Percentiles rank a stretch among this genome's conserved stretches.
Conservation (phyloP, 2,329 filamentous ascomycete genomes). For the Beauveria pseudobassiana region DNA sequence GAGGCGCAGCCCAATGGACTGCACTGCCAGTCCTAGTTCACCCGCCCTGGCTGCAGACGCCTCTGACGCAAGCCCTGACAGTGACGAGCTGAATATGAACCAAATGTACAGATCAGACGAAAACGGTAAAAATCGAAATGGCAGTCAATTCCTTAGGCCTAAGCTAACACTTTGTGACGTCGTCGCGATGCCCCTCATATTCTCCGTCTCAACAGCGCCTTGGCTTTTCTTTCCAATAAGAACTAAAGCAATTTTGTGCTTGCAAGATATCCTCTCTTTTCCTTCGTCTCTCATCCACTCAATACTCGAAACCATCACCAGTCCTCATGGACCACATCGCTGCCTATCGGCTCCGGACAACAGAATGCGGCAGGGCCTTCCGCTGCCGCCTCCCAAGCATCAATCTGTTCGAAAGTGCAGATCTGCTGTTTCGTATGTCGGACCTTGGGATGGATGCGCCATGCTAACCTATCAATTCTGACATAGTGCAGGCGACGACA, state of each 20-base stretch:
- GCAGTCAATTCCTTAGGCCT: too few species aligned
- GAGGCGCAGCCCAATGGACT: too few species aligned
- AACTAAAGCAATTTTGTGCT: neutral
- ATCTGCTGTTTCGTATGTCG: neutral
- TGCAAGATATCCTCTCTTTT: neutral
- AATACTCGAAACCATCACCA: neutral
- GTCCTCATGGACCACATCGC: too few species aligned
- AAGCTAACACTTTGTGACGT: too few species aligned
- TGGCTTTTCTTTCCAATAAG: neutral
- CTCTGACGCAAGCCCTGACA: too few species aligned
- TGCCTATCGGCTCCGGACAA: fast-evolving
- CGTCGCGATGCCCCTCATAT: too few species aligned
- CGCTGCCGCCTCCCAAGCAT: neutral
- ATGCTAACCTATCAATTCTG: neutral
- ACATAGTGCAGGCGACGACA: neutral
- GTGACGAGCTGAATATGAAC: too few species aligned
- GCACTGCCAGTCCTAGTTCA: too few species aligned
- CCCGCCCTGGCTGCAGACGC: too few species aligned
- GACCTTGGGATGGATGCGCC: neutral
- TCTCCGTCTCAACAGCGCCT: too few species aligned
- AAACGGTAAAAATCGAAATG: too few species aligned
- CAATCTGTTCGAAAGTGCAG: neutral
- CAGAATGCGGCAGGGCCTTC: neutral
- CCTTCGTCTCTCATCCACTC: neutral
- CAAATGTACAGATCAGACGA: too few species aligned